phyloP scores from a whole-genome alignment of 2,329 filamentous ascomycete genomes.

The Plectosphaerella plurivora region DNA sequence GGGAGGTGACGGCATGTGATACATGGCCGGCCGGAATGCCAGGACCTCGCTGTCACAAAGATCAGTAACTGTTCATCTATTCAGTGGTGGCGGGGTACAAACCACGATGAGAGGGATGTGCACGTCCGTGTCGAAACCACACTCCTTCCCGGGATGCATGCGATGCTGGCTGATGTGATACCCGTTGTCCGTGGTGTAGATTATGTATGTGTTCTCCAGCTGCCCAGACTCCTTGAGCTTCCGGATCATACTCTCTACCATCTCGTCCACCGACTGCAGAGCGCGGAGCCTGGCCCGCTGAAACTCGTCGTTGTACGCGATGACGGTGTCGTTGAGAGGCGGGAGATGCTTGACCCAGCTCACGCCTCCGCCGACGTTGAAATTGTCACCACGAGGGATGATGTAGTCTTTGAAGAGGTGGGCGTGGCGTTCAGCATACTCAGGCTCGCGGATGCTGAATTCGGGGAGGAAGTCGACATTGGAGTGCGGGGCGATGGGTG shows the following conservation, averaged over 20 bases:
- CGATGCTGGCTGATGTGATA: conserved; percentile 43
- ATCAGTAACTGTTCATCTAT: background rate
- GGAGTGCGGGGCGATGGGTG: too few species aligned
- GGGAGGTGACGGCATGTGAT: conserved; percentile 37
- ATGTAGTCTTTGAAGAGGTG: conserved; percentile 54
- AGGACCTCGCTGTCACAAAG: conserved; percentile 34
- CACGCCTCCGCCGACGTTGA: conserved; percentile 43
- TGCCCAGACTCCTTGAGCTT: conserved; percentile 15
- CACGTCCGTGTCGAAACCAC: conserved; percentile 45
- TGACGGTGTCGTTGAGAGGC: conserved; percentile 12
- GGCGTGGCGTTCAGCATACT: conserved; percentile 48
- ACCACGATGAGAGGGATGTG: conserved; percentile 41
- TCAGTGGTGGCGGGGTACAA: background rate
- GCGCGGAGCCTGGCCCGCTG: conserved; percentile 29
- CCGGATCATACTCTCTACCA: conserved; percentile 26
- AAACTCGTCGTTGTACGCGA: conserved; percentile 23
- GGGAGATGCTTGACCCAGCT: conserved; percentile 32
- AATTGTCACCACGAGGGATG: conserved; percentile 60
- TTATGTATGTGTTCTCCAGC: conserved; percentile 35
- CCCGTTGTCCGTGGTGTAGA: conserved; percentile 44
- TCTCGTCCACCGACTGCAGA: conserved; percentile 32
- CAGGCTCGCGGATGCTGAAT: conserved; percentile 24
- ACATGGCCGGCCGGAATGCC: conserved; percentile 32
- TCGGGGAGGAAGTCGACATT: conserved; percentile 28
- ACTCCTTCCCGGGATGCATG: conserved; percentile 41